Conservation (phyloP, 805 yeast species). For the Teunomyces tritomae region DNA sequence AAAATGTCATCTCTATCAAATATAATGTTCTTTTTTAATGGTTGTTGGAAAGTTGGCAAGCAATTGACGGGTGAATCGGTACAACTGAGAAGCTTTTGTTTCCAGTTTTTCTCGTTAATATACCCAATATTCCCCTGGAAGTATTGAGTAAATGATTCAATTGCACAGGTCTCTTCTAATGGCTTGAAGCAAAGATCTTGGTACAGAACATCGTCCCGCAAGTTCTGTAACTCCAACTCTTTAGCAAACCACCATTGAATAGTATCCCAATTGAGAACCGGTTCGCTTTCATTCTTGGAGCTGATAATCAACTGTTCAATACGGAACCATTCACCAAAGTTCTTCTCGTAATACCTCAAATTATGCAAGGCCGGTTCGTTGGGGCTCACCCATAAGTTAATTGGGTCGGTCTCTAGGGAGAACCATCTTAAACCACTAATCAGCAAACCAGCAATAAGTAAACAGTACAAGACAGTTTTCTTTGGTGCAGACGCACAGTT, state of each 20-base stretch:
- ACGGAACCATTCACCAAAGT: conserved; percentile 90
- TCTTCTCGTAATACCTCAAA: conserved; percentile 66
- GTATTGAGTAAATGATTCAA: conserved; percentile 88
- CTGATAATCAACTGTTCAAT: conserved; percentile 76
- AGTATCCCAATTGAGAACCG: conserved; percentile 63
- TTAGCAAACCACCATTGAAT: conserved; percentile 87
- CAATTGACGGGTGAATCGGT: conserved; percentile 83
- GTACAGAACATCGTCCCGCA: conserved; percentile 30
- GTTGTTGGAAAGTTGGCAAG: conserved; percentile 88
- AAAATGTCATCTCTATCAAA: conserved; percentile 55
- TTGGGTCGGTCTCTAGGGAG: conserved; percentile 73
- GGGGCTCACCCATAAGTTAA: conserved; percentile 87
- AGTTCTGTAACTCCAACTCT: conserved; percentile 49
- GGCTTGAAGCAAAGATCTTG: conserved; percentile 84
- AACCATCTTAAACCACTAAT: conserved; percentile 6
- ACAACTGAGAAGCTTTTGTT: conserved; percentile 52
- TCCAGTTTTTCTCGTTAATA: conserved; percentile 57
- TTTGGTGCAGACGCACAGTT: conserved; percentile 63
- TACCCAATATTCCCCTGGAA: conserved; percentile 60
- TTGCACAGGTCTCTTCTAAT: conserved; percentile 69
- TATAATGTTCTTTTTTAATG: conserved; percentile 66
- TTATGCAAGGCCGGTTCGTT: conserved; percentile 66
- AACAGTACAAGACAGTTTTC: conserved; percentile 18
- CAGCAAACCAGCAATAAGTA: conserved; percentile 39
- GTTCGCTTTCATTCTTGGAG: conserved; percentile 54